Evolutionary conservation across 257 asterid species (phyloP).

Genomic region (Capsicum chinense): DNA sequence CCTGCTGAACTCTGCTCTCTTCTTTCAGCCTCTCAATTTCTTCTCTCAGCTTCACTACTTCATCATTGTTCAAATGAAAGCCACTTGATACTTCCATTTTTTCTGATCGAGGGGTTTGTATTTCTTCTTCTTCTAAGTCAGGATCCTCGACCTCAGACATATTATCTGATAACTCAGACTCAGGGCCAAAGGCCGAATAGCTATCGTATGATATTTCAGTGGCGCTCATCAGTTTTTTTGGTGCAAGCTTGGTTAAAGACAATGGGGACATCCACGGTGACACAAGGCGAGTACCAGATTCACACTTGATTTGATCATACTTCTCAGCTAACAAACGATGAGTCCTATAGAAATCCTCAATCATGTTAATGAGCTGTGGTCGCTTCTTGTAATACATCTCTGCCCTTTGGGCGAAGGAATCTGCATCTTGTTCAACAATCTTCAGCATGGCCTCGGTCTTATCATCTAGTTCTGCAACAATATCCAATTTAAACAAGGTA

Average conservation of each 20-base stretch:
- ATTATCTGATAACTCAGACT: conserved; percentile 42
- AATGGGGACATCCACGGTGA: conserved; percentile 58
- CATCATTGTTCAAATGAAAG: conserved; percentile 33
- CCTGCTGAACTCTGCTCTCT: conserved; percentile 60
- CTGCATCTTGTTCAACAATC: conserved; percentile 83
- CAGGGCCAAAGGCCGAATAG: conserved; percentile 71
- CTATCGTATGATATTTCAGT: conserved; percentile 65
- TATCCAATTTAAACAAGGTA: background rate
- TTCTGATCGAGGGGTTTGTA: background rate
- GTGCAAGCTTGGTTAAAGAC: conserved; percentile 46
- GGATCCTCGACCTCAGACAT: conserved; percentile 89
- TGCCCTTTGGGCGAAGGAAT: conserved; percentile 84
- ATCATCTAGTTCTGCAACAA: conserved; percentile 62
- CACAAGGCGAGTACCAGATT: conserved; percentile 55
- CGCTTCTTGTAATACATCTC: conserved; percentile 90
- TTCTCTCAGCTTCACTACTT: conserved; percentile 50
- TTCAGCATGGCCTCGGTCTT: conserved; percentile 70
- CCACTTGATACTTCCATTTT: conserved; percentile 36
- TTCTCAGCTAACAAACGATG: conserved; percentile 87
- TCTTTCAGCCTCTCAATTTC: conserved; percentile 62
- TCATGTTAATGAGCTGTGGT: conserved; percentile 85
- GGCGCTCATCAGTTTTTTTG: conserved; percentile 53
- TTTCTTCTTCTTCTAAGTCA: conserved; percentile 37
- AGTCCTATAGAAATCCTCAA: conserved; percentile 71
- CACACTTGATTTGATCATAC: conserved; percentile 65